phyloP scores from a whole-genome alignment of 805 yeast genomes.

The Schwanniomyces pseudopolymorphus region DNA sequence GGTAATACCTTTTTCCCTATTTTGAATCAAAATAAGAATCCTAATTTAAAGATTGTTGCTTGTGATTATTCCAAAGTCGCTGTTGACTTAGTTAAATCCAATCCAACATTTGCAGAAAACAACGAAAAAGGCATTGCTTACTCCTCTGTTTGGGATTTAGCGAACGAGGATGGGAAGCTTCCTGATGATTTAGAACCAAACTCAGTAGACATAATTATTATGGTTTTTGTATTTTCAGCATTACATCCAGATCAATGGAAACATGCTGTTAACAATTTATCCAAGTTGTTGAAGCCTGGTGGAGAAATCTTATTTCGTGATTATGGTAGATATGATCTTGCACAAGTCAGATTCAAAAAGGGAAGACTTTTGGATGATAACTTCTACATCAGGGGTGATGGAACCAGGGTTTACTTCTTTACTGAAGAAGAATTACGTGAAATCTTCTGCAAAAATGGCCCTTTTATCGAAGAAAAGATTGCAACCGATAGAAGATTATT shows the following conservation, averaged over 20 bases:
- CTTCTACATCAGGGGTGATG: constrained; percentile 96
- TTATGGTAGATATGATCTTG: constrained; percentile 93
- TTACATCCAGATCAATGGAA: constrained; percentile 90
- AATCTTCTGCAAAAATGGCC: constrained; percentile 52
- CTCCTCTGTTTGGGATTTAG: constrained; percentile 95
- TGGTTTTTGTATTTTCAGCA: constrained; percentile 94
- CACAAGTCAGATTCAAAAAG: constrained; percentile 91
- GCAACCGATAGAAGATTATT: constrained; percentile 89
- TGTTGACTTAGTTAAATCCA: constrained; percentile 73
- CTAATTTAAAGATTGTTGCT: constrained; percentile 70
- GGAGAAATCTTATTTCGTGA: constrained; percentile 88
- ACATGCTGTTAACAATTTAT: constrained; percentile 70
- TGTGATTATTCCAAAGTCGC: constrained; percentile 91
- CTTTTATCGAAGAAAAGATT: constrained; percentile 68
- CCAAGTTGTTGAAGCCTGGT: constrained; percentile 83
- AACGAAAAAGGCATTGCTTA: constrained; percentile 51
- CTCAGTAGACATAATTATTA: constrained; percentile 87
- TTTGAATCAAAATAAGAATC: constrained; percentile 76
- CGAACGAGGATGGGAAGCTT: constrained; percentile 66
- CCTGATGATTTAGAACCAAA: constrained; percentile 84
- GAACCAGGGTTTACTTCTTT: constrained; percentile 95
- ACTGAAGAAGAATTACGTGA: constrained; percentile 86
- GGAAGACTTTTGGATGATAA: constrained; percentile 85
- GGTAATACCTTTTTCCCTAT: constrained; percentile 96
- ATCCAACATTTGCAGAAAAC: constrained; percentile 58